Percentiles rank a stretch among this genome's conserved stretches.
Conservation (phyloP, 2,329 filamentous ascomycete species). For the Fusarium torulosum region DNA sequence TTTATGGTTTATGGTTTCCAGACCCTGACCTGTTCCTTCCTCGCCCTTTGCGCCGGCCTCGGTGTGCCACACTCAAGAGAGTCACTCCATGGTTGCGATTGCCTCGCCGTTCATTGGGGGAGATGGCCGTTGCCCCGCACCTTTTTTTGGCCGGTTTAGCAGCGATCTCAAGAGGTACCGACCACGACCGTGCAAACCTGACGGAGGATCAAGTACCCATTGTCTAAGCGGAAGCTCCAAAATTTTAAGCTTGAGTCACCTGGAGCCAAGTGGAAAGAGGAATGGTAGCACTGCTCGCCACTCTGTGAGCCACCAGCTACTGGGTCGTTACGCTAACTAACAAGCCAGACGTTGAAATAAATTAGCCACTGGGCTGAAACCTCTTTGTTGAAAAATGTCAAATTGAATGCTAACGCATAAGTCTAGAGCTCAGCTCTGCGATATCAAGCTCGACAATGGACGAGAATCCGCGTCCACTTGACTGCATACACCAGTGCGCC, state of each 20-base stretch:
- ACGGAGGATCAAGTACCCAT: constrained; percentile 27
- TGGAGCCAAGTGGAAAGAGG: background rate
- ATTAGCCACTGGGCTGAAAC: constrained; percentile 8
- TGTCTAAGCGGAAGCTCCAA: constrained; percentile 10
- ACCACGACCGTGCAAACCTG: constrained; percentile 6
- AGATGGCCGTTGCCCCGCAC: constrained; percentile 17
- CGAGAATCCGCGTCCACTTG: background rate
- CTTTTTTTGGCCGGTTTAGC: constrained; percentile 31
- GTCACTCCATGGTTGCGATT: constrained; percentile 44
- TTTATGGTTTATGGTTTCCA: constrained; percentile 23
- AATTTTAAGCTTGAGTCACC: constrained; percentile 33
- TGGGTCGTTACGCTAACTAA: constrained; percentile 5
- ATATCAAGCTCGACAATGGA: constrained; percentile 6
- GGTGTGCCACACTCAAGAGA: constrained; percentile 43
- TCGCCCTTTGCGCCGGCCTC: constrained; percentile 45
- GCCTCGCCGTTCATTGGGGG: constrained; percentile 42
- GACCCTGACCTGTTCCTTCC: constrained; percentile 38
- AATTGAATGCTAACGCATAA: background rate
- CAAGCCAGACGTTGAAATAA: constrained; percentile 9
- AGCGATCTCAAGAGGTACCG: constrained; percentile 23
- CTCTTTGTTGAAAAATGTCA: constrained; percentile 8
- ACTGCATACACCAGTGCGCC: background rate
- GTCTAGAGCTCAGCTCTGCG: background rate
- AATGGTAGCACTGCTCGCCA: constrained; percentile 3
- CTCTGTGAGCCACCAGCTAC: constrained; percentile 9